Percentiles rank a stretch among this genome's conserved stretches.
Evolutionary conservation across 1,139 yeast species (phyloP).

Genomic region (Debaryomycetaceae sp.): DNA sequence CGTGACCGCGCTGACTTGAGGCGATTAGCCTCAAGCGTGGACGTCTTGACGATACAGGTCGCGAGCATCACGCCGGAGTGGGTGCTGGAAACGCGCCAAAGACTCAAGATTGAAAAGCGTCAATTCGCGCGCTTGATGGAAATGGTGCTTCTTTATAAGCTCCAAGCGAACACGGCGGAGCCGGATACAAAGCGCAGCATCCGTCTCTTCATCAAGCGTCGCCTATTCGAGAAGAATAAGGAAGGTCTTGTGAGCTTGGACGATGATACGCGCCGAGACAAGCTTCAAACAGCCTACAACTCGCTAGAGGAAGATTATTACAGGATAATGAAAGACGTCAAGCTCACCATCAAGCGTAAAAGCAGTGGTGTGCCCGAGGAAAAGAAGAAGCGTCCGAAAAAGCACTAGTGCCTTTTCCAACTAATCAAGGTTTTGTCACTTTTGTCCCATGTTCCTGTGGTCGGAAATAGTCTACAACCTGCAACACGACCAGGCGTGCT

Average conservation of each 20-base stretch:
- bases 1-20: slow-evolving; percentile 74
- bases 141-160: slow-evolving; percentile 50
- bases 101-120: slow-evolving; percentile 59
- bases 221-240: slow-evolving; percentile 66
- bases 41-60: slow-evolving; percentile 13
- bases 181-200: slow-evolving; percentile 25
- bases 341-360: slow-evolving; percentile 11
- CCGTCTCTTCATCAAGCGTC: slow-evolving; percentile 55
- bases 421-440: no score
- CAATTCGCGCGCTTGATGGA: slow-evolving; percentile 74
- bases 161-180: slow-evolving; percentile 15
- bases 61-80: slow-evolving; percentile 25
- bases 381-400: no score
- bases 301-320: slow-evolving; percentile 59
- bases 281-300: slow-evolving; percentile 66
- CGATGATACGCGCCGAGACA: slow-evolving; percentile 47
- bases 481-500: no score
- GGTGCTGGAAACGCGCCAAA: slow-evolving; percentile 24
- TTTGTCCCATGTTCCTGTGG: no score
- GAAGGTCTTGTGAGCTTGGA: slow-evolving; percentile 68
- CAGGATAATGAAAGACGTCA: slow-evolving; percentile 36
- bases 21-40: slow-evolving; percentile 25
- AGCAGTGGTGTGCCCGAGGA: slow-evolving; percentile 1
- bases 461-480: no score
- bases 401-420: no score